Evolutionary conservation across 169 alveolate genomes (phyloP), one percentile per base, ranked within the genome.

Genomic region (Plasmodium coatneyi): DNA sequence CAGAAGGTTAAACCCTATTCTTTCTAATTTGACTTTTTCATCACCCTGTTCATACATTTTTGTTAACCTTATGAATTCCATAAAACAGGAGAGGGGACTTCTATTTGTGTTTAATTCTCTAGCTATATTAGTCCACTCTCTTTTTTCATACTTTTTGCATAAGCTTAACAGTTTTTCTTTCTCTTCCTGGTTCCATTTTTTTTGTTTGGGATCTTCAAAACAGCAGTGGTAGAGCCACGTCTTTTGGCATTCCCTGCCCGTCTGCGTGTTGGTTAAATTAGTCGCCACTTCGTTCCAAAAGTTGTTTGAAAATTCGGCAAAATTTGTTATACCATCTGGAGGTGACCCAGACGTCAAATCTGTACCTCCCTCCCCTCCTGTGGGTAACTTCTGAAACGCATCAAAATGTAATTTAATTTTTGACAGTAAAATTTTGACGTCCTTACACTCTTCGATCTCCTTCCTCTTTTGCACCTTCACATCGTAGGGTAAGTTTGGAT

Each of bases 1-100:
- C 36, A 91, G 30, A 60, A 43, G 86, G 70, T 91, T 91, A 78
- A 91, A 91, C 22, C 86, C 95, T 70, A 91, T 80, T 91, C 95
- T 91, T 70, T 91, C 92, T 1, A 81, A 30, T 91, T 25, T 91
- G 4, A 30, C 34, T 32, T 70, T 91, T 46, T 81, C 83, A 30
- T 71, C 43, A 32, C n/a, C 0, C 9, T 25, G 22, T 22, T 81
- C 92, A 80, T 91, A 81, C 52, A 91, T 34, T 91, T 91, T 91
- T 28, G 56, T 91, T 71, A 91, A n/a, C 56, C 71, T 91, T 46
- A 91, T 43, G 80, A 80, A 91, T 81, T 91, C 71, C 41, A 80
- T 79, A 43, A 91, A 91, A 81, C 95, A 91, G 9, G 71, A 46
- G 16, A 91, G 39, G 9, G 95, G 95, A 25, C 95, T 91, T 80